Conservation (phyloP, 306 rosid genomes). For the Sindora glabra region DNA sequence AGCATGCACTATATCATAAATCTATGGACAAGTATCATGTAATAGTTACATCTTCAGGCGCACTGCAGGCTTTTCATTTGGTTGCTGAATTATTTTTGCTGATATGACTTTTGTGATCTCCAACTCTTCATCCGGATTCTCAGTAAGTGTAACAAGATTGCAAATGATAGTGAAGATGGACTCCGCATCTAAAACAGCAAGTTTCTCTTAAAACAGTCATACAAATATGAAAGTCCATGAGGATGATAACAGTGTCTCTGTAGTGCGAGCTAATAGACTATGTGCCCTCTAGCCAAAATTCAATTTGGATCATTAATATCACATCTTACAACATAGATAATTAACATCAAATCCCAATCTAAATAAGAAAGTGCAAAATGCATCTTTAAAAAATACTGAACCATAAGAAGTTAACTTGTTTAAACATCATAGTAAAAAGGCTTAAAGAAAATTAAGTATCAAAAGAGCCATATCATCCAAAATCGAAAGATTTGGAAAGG, state of each 20-base stretch:
- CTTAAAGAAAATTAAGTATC: background rate
- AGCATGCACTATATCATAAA: background rate
- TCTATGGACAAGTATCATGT: background rate
- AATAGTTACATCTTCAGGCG: conserved; percentile 76
- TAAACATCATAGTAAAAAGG: conserved; percentile 2
- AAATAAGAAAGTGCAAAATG: background rate
- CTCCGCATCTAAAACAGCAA: conserved; percentile 55
- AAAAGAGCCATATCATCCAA: background rate
- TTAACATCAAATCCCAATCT: conserved; percentile 4
- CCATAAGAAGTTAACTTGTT: background rate
- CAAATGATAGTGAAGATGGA: conserved; percentile 78
- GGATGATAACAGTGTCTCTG: background rate
- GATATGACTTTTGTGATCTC: conserved; percentile 74
- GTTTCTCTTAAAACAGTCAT: background rate
- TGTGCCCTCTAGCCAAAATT: background rate
- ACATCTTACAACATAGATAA: background rate
- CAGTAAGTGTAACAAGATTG: conserved; percentile 71
- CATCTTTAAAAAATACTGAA: background rate
- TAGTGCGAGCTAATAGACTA: background rate
- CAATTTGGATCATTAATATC: background rate
- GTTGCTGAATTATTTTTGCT: conserved; percentile 56
- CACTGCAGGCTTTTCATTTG: conserved; percentile 68
- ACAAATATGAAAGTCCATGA: background rate
- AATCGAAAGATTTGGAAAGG: background rate
- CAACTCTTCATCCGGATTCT: conserved; percentile 60